Conservation (phyloP, 352 stramenopile species). For the Blastocystis sp. region DNA sequence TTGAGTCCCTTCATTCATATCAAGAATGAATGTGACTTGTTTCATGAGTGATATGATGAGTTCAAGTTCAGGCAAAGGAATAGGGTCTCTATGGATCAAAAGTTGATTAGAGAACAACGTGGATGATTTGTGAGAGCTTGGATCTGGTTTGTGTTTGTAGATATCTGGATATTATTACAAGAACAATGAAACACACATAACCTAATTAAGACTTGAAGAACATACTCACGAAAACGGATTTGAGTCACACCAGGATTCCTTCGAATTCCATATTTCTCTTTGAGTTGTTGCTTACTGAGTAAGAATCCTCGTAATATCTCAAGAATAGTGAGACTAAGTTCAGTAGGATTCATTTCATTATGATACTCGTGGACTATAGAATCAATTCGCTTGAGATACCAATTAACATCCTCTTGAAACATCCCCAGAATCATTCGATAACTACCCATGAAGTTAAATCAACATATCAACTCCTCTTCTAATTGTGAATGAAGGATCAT, state of each 20-base stretch:
- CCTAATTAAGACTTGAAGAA: constrained; percentile 27
- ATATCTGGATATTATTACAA: not conserved
- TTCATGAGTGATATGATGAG: not conserved
- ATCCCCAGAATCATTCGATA: not conserved
- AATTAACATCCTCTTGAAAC: constrained; percentile 26
- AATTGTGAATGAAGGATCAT: constrained; percentile 7
- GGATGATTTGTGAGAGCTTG: not conserved
- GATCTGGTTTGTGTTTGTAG: constrained; percentile 1
- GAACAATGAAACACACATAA: not conserved
- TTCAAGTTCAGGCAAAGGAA: not conserved
- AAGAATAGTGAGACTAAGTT: not conserved
- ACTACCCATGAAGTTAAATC: not conserved
- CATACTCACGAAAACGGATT: constrained; percentile 9
- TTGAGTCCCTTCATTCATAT: not conserved
- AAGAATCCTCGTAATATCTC: not conserved
- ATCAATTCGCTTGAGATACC: constrained; percentile 12
- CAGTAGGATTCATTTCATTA: not conserved
- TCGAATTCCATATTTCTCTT: constrained; percentile 46
- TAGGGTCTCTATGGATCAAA: not conserved
- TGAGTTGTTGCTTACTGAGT: not conserved
- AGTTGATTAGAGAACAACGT: not conserved
- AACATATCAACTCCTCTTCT: not conserved
- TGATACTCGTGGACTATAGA: not conserved
- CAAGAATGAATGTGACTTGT: constrained; percentile 10
- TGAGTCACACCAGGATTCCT: not conserved